Conservation (phyloP, 352 stramenopile species). For the Phytophthora agathidicida region DNA sequence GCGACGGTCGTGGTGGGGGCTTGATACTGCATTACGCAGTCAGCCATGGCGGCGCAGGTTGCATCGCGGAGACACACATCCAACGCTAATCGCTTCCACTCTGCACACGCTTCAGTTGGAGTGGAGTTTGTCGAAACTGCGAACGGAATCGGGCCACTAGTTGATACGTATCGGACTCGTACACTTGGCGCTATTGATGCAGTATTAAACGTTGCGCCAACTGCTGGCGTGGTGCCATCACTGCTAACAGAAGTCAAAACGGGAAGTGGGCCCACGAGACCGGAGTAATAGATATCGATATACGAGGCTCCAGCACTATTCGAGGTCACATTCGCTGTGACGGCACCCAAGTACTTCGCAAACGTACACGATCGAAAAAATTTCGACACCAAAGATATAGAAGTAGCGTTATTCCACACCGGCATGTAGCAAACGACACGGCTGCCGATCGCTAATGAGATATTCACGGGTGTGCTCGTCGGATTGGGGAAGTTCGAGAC, state of each 20-base stretch:
- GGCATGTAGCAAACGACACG: constrained; percentile 50
- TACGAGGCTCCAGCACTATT: constrained; percentile 15
- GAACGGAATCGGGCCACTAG: constrained; percentile 17
- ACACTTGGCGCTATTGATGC: constrained; percentile 29
- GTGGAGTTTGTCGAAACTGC: constrained; percentile 6
- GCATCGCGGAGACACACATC: constrained; percentile 58
- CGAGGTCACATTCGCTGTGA: constrained; percentile 31
- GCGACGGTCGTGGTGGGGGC: constrained; percentile 7
- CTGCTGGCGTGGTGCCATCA: constrained; percentile 1
- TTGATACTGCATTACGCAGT: constrained; percentile 49
- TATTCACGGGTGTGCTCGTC: constrained; percentile 24
- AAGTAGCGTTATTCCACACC: constrained; percentile 30
- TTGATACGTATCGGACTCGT: constrained; percentile 41
- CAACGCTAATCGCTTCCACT: constrained; percentile 48
- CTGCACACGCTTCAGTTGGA: constrained; percentile 16
- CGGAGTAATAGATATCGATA: constrained; percentile 54
- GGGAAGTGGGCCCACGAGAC: constrained; percentile 54
- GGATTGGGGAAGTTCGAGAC: constrained; percentile 11
- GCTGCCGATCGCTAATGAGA: constrained; percentile 42
- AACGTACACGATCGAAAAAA: constrained; percentile 46
- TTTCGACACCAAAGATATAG: constrained; percentile 32
- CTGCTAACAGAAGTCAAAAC: constrained; percentile 29
- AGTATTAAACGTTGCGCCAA: constrained; percentile 14
- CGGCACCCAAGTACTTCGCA: constrained; percentile 53
- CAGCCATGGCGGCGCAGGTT: constrained; percentile 54